Evolutionary conservation across 345 rosid genomes (phyloP).

Genomic region (Aegle marmelos): DNA sequence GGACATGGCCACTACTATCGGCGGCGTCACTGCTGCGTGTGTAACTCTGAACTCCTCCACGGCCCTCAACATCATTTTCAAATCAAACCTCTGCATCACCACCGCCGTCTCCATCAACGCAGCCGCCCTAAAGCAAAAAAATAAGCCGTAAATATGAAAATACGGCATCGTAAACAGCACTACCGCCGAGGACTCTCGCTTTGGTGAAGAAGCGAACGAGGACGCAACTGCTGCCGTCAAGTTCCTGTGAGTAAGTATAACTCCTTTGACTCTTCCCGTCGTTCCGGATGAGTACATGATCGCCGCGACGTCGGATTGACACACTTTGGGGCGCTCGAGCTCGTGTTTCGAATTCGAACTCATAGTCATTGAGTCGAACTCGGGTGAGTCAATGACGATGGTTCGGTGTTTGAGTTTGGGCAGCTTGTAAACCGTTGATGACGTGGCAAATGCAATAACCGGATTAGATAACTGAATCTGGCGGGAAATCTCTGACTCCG

Average conservation of each 20-base stretch:
- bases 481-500: slow-evolving; percentile 17
- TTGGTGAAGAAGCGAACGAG: not conserved
- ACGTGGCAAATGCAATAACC: slow-evolving; percentile 29
- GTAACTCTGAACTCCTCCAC: slow-evolving; percentile 25
- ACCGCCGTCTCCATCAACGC: slow-evolving; percentile 27
- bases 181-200: slow-evolving; percentile 12
- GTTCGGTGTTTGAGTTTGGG: slow-evolving; percentile 10
- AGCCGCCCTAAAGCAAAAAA: slow-evolving; percentile 20
- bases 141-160: slow-evolving; percentile 28
- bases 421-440: slow-evolving; percentile 21
- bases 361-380: slow-evolving; percentile 11
- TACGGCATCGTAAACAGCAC: slow-evolving; percentile 26
- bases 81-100: slow-evolving; percentile 32
- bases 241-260: slow-evolving; percentile 37
- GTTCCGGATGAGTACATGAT: slow-evolving; percentile 42
- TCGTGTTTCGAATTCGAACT: not conserved
- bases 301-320: slow-evolving; percentile 31
- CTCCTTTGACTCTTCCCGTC: slow-evolving; percentile 38
- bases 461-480: slow-evolving; percentile 20
- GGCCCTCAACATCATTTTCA: slow-evolving; percentile 25
- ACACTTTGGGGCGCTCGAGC: slow-evolving; percentile 2
- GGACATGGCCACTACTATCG: slow-evolving; percentile 22
- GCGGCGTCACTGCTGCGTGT: slow-evolving; percentile 22
- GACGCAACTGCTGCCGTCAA: slow-evolving; percentile 7
- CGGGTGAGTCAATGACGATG: slow-evolving; percentile 30